phyloP scores from a whole-genome alignment of 768 basidiomycete genomes.

The Rhodotorula diobovata region DNA sequence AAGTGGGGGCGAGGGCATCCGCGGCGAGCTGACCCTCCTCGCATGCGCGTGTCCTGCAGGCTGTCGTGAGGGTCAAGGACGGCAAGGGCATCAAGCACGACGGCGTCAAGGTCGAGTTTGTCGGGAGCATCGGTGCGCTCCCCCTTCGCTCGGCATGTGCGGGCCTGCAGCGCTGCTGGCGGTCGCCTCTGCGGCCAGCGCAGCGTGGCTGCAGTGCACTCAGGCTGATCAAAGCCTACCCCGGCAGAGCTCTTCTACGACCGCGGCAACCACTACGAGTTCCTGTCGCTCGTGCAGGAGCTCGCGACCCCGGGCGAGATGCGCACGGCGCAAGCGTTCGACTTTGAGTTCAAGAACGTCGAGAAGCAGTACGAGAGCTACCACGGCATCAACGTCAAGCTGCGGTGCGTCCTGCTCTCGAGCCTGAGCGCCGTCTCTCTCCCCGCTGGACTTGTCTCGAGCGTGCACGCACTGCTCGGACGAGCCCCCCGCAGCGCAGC shows the following conservation, averaged over 20 bases:
- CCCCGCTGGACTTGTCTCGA: no score
- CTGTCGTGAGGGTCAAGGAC: slow-evolving; percentile 80
- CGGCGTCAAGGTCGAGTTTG: slow-evolving; percentile 95
- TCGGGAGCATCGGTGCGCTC: slow-evolving; percentile 77
- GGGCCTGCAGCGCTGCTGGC: neutral
- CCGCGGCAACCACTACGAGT: slow-evolving; percentile 95
- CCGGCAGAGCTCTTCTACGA: slow-evolving; percentile 73
- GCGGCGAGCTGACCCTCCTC: neutral
- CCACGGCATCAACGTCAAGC: slow-evolving; percentile 95
- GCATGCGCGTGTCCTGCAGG: slow-evolving; percentile 51
- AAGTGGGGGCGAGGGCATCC: neutral
- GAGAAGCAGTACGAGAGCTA: slow-evolving; percentile 99
- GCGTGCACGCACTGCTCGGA: no score
- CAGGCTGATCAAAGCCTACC: neutral
- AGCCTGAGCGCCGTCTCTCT: no score
- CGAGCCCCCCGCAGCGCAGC: no score
- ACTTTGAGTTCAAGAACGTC: slow-evolving; percentile 97
- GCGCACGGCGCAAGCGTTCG: slow-evolving; percentile 91
- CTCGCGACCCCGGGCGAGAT: slow-evolving; percentile 94
- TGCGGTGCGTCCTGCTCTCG: slow-evolving; percentile 57
- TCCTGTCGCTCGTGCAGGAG: slow-evolving; percentile 90
- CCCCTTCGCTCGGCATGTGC: neutral
- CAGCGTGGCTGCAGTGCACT: no score
- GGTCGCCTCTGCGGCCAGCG: no score
- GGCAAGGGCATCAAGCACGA: slow-evolving; percentile 93